Evolutionary conservation across 768 basidiomycete genomes (phyloP).

Genomic region (Boletus barrowsii): DNA sequence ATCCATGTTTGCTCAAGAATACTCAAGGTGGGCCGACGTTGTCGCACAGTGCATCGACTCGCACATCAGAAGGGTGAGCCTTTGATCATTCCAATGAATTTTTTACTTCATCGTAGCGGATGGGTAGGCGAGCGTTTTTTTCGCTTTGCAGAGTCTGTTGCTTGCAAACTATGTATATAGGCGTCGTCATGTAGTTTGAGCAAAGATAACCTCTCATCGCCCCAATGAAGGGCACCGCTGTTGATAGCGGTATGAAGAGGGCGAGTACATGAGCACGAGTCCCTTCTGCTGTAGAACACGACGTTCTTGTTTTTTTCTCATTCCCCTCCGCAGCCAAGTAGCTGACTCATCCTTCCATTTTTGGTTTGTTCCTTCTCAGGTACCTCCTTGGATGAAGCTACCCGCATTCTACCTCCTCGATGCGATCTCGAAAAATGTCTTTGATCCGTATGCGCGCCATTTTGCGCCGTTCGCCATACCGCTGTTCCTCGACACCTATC

Average conservation of each 20-base stretch:
- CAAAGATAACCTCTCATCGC: slow-evolving; percentile 38
- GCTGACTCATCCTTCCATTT: slow-evolving; percentile 66
- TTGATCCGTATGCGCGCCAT: slow-evolving; percentile 83
- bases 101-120: slow-evolving; percentile 28
- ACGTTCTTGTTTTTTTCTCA: slow-evolving; percentile 31
- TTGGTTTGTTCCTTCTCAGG: slow-evolving; percentile 48
- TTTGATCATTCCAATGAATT: slow-evolving; percentile 18
- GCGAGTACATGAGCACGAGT: slow-evolving; percentile 38
- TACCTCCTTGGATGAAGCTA: slow-evolving; percentile 84
- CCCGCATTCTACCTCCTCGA: slow-evolving; percentile 95
- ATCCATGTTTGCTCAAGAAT: slow-evolving; percentile 90
- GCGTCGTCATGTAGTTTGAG: slow-evolving; percentile 42
- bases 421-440: slow-evolving; percentile 96
- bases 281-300: slow-evolving; percentile 23
- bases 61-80: slow-evolving; percentile 89
- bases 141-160: slow-evolving; percentile 26
- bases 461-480: slow-evolving; percentile 81
- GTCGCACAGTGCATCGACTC: slow-evolving; percentile 78
- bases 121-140: slow-evolving; percentile 24
- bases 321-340: slow-evolving; percentile 20
- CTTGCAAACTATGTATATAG: slow-evolving; percentile 44
- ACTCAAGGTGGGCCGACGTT: slow-evolving; percentile 71
- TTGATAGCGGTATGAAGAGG: slow-evolving; percentile 31
- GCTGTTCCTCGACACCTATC: slow-evolving; percentile 85
- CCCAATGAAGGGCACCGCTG: slow-evolving; percentile 33